Evolutionary conservation across 1,284 basidiomycete genomes (phyloP).

Genomic region (Ustilago crameri): DNA sequence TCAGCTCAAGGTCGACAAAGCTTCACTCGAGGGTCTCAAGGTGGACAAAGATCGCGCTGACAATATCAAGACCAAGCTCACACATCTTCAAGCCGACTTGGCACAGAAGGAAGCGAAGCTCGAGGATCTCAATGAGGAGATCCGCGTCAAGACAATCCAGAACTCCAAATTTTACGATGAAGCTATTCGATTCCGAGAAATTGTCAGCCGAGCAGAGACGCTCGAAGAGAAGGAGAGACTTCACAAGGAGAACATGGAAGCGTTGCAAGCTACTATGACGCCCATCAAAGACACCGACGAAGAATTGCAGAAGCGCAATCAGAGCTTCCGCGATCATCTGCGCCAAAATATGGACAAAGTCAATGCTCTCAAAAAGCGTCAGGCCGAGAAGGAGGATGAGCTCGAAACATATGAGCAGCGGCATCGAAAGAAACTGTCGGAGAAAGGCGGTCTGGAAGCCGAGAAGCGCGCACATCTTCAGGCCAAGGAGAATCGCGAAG

Average conservation of each 20-base stretch:
- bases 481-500: slow-evolving; percentile 80
- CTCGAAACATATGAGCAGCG: slow-evolving; percentile 36
- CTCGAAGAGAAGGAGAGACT: slow-evolving; percentile 77
- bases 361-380: slow-evolving; percentile 71
- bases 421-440: slow-evolving; percentile 48
- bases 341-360: slow-evolving; percentile 72
- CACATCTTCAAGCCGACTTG: slow-evolving; percentile 46
- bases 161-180: slow-evolving; percentile 86
- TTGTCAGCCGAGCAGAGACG: slow-evolving; percentile 79
- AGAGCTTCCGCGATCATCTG: slow-evolving; percentile 79
- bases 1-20: slow-evolving; percentile 93
- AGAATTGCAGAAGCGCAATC: slow-evolving; percentile 77
- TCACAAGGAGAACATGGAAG: slow-evolving; percentile 76
- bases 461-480: slow-evolving; percentile 72
- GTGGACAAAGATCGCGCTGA: slow-evolving; percentile 88
- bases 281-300: slow-evolving; percentile 81
- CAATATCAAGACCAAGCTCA: slow-evolving; percentile 68
- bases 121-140: slow-evolving; percentile 54
- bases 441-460: slow-evolving; percentile 64
- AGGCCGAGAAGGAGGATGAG: slow-evolving; percentile 75
- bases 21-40: slow-evolving; percentile 81
- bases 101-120: slow-evolving; percentile 55
- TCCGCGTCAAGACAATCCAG: slow-evolving; percentile 73
- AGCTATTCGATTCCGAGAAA: slow-evolving; percentile 84
- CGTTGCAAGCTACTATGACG: slow-evolving; percentile 73